Conservation (phyloP, 225 moss, liverwort and hornwort species). For the Bryum argenteum region DNA sequence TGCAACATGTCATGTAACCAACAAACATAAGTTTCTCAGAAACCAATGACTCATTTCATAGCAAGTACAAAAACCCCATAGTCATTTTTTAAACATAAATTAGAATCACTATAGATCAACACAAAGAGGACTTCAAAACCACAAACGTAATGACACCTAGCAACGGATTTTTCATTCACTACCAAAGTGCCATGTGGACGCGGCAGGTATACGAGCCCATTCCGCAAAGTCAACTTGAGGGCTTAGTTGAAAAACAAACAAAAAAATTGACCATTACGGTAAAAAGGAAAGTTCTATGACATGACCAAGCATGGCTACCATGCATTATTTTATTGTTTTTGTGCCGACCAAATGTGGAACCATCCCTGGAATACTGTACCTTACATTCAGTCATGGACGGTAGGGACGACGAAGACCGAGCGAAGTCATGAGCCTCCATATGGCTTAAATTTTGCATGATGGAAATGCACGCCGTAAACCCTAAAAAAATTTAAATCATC, state of each 20-base stretch:
- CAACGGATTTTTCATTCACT: too few relatives aligned
- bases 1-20: too few relatives aligned
- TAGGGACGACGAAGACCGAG: not conserved
- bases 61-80: too few relatives aligned
- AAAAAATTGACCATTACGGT: not conserved
- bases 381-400: not conserved
- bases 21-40: too few relatives aligned
- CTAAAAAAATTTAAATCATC: too few relatives aligned
- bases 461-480: too few relatives aligned
- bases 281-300: constrained; percentile 1
- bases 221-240: not conserved
- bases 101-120: too few relatives aligned
- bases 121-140: too few relatives aligned
- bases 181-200: too few relatives aligned
- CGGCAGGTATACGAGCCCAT: not conserved
- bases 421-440: not conserved
- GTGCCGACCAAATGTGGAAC: not conserved
- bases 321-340: not conserved
- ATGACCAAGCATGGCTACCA: not conserved
- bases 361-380: not conserved
- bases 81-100: too few relatives aligned
- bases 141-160: too few relatives aligned
- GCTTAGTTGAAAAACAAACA: not conserved
- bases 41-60: too few relatives aligned
- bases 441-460: not conserved